Evolutionary conservation across 805 yeast genomes (phyloP).

Genomic region (Citeromyces matritensis): DNA sequence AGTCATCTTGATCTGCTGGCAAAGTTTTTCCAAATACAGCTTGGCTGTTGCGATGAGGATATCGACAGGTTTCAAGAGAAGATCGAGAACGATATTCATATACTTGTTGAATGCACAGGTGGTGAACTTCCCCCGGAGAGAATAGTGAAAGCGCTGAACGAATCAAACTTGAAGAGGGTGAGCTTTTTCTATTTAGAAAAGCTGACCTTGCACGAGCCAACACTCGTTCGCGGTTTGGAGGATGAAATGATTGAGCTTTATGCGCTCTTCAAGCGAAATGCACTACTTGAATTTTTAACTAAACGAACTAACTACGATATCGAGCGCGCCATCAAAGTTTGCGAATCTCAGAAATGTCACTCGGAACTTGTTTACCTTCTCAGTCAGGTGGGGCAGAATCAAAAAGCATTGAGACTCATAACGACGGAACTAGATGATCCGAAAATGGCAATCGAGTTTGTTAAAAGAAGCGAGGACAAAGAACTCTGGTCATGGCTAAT

Average conservation of each 20-base stretch:
- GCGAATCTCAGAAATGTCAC: conserved; percentile 34
- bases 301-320: conserved; percentile 50
- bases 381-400: conserved; percentile 71
- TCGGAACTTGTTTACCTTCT: conserved; percentile 72
- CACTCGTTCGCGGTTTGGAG: conserved; percentile 40
- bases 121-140: conserved; percentile 37
- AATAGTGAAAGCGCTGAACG: conserved; percentile 31
- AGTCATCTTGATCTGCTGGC: conserved; percentile 35
- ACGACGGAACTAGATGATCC: conserved; percentile 71
- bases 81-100: conserved; percentile 27
- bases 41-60: conserved; percentile 16
- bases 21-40: conserved; percentile 26
- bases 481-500: conserved; percentile 76
- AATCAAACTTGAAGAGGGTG: conserved; percentile 27
- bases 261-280: conserved; percentile 40
- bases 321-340: conserved; percentile 51
- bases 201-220: conserved; percentile 40
- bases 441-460: conserved; percentile 66
- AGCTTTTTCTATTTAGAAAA: conserved; percentile 52
- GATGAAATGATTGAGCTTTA: conserved; percentile 52
- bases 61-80: conserved; percentile 21
- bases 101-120: conserved; percentile 50
- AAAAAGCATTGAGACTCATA: conserved; percentile 62
- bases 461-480: conserved; percentile 44
- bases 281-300: conserved; percentile 47